phyloP scores from a whole-genome alignment of 2,329 filamentous ascomycete genomes.

The Colletotrichum orchidophilum region DNA sequence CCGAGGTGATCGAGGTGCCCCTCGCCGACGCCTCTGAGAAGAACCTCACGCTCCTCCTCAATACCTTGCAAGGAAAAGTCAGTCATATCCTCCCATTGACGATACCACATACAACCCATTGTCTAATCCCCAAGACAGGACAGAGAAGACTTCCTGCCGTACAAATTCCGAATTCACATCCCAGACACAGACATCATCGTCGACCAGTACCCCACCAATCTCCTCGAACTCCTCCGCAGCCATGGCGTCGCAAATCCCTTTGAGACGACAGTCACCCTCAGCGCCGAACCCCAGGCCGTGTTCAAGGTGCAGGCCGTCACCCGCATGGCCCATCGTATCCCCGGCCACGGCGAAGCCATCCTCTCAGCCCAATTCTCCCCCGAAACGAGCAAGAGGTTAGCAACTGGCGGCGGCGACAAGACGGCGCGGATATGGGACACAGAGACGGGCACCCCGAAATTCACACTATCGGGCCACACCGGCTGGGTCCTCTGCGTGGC shows the following conservation, averaged over 20 bases:
- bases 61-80: constrained; percentile 83
- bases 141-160: constrained; percentile 67
- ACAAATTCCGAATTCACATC: constrained; percentile 69
- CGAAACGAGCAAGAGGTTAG: constrained; percentile 77
- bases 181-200: constrained; percentile 62
- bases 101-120: neutral
- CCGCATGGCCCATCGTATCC: constrained; percentile 86
- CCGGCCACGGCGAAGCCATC: constrained; percentile 92
- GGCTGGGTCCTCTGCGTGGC: constrained; percentile 90
- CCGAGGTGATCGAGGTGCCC: constrained; percentile 77
- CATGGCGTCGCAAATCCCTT: constrained; percentile 68
- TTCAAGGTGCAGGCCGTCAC: constrained; percentile 94
- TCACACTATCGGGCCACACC: constrained; percentile 87
- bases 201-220: constrained; percentile 65
- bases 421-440: constrained; percentile 95
- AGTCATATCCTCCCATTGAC: constrained; percentile 33
- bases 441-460: constrained; percentile 87
- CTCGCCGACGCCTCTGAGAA: constrained; percentile 87
- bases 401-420: constrained; percentile 89
- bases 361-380: constrained; percentile 88
- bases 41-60: constrained; percentile 87
- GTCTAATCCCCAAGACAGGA: constrained; percentile 47
- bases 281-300: constrained; percentile 84
- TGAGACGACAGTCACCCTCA: constrained; percentile 64
- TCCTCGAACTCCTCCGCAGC: constrained; percentile 61